These are phyloP conservation scores for Pichia occidentalis DNA, from an alignment of 805 yeast genomes.

Conservation along the genomic window DNA sequence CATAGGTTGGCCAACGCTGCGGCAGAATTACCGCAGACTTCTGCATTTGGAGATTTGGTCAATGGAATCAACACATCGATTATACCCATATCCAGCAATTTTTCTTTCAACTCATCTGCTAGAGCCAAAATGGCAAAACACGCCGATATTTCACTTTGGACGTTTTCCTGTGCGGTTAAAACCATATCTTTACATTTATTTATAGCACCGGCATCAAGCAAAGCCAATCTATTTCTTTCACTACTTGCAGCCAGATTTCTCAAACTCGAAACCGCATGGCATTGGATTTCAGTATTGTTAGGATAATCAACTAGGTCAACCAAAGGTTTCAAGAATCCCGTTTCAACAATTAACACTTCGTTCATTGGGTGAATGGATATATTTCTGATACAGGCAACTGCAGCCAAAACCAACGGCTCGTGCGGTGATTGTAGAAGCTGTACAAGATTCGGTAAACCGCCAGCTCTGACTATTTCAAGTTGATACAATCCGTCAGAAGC, in stretches of 20 bases:
- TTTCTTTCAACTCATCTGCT: constrained; percentile 88
- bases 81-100: constrained; percentile 75
- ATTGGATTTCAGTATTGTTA: constrained; percentile 93
- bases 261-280: constrained; percentile 95
- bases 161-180: constrained; percentile 77
- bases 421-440: constrained; percentile 81
- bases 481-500: constrained; percentile 97
- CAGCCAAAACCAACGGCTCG: constrained; percentile 88
- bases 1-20: constrained; percentile 96
- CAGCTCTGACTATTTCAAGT: constrained; percentile 89
- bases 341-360: constrained; percentile 92
- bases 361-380: constrained; percentile 94
- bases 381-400: constrained; percentile 97
- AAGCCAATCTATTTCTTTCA: constrained; percentile 85
- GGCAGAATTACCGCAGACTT: constrained; percentile 97
- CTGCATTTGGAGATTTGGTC: constrained; percentile 80
- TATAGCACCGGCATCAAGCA: constrained; percentile 93
- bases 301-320: constrained; percentile 76
- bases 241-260: constrained; percentile 94
- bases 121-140: constrained; percentile 95
- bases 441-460: constrained; percentile 92
- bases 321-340: constrained; percentile 90
- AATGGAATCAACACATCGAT: constrained; percentile 86
- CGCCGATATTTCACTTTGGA: constrained; percentile 94
- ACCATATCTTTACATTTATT: constrained; percentile 87